Conservation (phyloP, 2,329 filamentous ascomycete genomes). For the Fusarium tjaetaba region DNA sequence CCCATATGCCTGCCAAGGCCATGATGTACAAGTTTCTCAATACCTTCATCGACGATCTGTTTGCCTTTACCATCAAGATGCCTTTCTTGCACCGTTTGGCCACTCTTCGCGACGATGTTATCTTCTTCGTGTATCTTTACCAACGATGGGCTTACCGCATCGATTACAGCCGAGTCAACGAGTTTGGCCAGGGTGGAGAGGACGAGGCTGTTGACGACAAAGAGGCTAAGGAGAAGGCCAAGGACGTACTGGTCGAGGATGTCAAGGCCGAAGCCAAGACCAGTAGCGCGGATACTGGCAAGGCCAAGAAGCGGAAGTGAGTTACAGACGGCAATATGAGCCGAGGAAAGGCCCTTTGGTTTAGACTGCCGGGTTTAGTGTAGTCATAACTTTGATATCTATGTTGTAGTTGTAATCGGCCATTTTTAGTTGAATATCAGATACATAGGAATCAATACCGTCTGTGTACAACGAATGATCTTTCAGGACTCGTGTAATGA, state of each 20-base stretch:
- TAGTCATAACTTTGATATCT: neutral
- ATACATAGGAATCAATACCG: neutral
- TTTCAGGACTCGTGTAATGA: neutral
- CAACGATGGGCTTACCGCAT: slow-evolving; percentile 92
- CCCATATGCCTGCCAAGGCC: slow-evolving; percentile 95
- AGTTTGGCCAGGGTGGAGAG: slow-evolving; percentile 99
- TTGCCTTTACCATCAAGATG: slow-evolving; percentile 99
- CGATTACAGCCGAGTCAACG: slow-evolving; percentile 92
- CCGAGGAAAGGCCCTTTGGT: neutral
- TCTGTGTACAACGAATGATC: neutral
- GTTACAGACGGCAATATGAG: neutral
- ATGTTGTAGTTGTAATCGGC: neutral
- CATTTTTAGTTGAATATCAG: neutral
- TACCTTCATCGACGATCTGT: slow-evolving; percentile 98
- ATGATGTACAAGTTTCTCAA: slow-evolving; percentile 99
- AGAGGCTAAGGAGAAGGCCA: slow-evolving; percentile 51
- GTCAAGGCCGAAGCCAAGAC: slow-evolving; percentile 55
- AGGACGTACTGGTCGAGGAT: slow-evolving; percentile 52
- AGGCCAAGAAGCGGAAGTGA: slow-evolving; percentile 56
- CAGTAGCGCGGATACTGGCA: slow-evolving; percentile 61
- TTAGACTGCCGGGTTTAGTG: neutral
- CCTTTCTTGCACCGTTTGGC: slow-evolving; percentile 91
- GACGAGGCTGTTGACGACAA: slow-evolving; percentile 83
- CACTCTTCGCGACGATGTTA: slow-evolving; percentile 92
- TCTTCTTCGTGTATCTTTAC: slow-evolving; percentile 98